phyloP scores from a whole-genome alignment of 352 stramenopile species.

The Pythium graminicola region DNA sequence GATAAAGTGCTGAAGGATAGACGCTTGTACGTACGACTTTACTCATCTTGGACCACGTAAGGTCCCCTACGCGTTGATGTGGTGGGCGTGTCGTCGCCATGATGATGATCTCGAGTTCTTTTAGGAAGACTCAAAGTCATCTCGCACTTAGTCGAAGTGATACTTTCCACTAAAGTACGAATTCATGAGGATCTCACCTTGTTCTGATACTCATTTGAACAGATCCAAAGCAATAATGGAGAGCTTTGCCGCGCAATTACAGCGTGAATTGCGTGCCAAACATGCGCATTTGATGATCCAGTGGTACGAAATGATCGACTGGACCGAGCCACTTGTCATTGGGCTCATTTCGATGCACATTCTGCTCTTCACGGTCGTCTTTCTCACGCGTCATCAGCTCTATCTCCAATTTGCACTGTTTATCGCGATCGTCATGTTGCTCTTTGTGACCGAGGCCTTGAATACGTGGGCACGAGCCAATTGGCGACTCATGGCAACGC shows the following conservation, averaged over 20 bases:
- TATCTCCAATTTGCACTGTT: constrained; percentile 60
- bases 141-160: constrained; percentile 9
- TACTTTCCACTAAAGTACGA: constrained; percentile 3
- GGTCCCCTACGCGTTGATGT: constrained; percentile 64
- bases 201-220: neutral
- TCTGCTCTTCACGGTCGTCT: constrained; percentile 43
- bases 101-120: neutral
- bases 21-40: constrained; percentile 73
- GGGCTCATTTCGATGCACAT: constrained; percentile 51
- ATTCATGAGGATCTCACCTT: neutral
- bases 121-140: neutral
- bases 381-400: constrained; percentile 52
- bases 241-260: constrained; percentile 46
- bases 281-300: constrained; percentile 69
- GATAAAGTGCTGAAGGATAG: neutral
- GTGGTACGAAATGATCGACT: constrained; percentile 82
- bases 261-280: constrained; percentile 61
- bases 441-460: constrained; percentile 49
- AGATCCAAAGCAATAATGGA: constrained; percentile 34
- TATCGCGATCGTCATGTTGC: constrained; percentile 46
- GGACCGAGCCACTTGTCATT: constrained; percentile 65
- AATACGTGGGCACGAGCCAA: constrained; percentile 56
- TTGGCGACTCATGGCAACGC: constrained; percentile 61
- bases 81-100: constrained; percentile 56
- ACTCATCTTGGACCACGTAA: constrained; percentile 90